Evolutionary conservation across 2,329 filamentous ascomycete species (phyloP).

Genomic region (Claviceps capensis): DNA sequence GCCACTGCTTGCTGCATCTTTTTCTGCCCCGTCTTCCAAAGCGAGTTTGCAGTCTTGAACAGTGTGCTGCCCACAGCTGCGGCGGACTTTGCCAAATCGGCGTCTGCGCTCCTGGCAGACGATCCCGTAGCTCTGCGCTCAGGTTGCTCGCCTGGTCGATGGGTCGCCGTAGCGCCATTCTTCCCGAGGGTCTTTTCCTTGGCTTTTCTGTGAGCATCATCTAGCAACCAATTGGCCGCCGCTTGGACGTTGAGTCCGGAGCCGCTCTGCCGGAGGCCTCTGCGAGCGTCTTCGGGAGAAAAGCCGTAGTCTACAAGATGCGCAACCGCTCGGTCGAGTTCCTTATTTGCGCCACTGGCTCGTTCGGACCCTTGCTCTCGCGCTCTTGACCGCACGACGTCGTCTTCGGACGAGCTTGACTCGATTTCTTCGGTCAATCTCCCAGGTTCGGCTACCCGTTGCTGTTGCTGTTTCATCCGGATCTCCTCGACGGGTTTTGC

Average conservation of each 20-base stretch:
- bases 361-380: conserved; percentile 12
- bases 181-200: conserved; percentile 53
- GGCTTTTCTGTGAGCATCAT: conserved; percentile 77
- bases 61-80: conserved; percentile 70
- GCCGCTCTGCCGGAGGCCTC: conserved; percentile 68
- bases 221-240: conserved; percentile 78
- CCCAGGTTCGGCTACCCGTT: conserved; percentile 31
- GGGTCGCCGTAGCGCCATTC: conserved; percentile 20
- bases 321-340: conserved; percentile 65
- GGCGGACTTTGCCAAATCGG: conserved; percentile 68
- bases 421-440: conserved; percentile 39
- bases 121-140: conserved; percentile 23
- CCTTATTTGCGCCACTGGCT: conserved; percentile 15
- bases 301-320: conserved; percentile 95
- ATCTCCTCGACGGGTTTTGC: conserved; percentile 52
- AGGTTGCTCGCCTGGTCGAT: not conserved
- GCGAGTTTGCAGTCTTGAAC: conserved; percentile 84
- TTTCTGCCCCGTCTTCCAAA: conserved; percentile 93
- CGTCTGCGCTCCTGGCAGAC: conserved; percentile 41
- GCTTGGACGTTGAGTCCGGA: conserved; percentile 70
- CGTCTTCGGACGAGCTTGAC: conserved; percentile 33
- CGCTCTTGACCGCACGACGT: conserved; percentile 7
- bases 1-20: conserved; percentile 84
- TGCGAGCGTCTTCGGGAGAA: conserved; percentile 64
- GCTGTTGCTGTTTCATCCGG: conserved; percentile 17